Percentiles rank a stretch among this genome's conserved stretches.
phyloP scores from a whole-genome alignment of 164 flowering plant species.

The Liquidambar formosana region DNA sequence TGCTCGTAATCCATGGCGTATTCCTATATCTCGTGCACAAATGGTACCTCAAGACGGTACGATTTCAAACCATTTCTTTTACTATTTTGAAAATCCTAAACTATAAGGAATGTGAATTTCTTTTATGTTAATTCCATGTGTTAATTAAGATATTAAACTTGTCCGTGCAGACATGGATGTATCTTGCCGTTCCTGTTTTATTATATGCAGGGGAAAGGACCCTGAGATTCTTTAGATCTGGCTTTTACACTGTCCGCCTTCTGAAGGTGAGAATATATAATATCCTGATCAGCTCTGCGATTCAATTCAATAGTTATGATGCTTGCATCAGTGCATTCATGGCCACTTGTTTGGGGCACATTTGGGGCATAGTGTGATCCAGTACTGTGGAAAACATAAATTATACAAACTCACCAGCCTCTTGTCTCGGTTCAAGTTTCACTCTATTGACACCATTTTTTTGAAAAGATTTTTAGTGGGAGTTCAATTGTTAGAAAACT shows the following conservation, averaged over 20 bases:
- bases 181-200: conserved; percentile 76
- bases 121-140: neutral
- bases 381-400: too few relatives aligned
- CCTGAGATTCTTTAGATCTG: conserved; percentile 81
- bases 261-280: conserved; percentile 62
- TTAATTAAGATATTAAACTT: neutral
- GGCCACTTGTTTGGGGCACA: neutral
- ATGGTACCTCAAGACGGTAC: conserved; percentile 91
- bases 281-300: neutral
- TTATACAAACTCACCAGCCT: too few relatives aligned
- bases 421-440: too few relatives aligned
- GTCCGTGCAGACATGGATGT: conserved; percentile 96
- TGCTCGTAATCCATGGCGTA: conserved; percentile 80
- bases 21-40: conserved; percentile 76
- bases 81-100: neutral
- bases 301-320: neutral
- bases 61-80: neutral
- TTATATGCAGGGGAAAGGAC: conserved; percentile 88
- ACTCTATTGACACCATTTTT: too few relatives aligned
- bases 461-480: too few relatives aligned
- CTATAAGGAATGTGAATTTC: neutral
- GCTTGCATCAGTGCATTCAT: neutral
- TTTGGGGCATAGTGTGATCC: neutral
- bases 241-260: conserved; percentile 68
- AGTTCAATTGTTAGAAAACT: neutral